Evolutionary conservation across 2,329 filamentous ascomycete species (phyloP), one percentile per base, ranked within the genome.

Genomic region (Neopestalotiopsis sp.): DNA sequence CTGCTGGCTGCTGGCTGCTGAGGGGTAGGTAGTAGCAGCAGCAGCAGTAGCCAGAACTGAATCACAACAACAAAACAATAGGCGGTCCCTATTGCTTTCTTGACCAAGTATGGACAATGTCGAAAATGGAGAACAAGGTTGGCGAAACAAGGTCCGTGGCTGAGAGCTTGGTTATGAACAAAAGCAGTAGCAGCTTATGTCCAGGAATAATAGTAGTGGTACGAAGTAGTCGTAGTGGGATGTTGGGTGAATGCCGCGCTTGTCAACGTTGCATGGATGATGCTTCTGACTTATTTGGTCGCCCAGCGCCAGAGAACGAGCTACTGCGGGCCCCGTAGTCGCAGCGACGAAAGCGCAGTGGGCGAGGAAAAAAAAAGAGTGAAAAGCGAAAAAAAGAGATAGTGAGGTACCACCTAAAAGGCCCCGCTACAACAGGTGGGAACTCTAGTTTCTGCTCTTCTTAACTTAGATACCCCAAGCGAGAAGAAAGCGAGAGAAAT

Each of bases 191-290:
- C 14, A 49, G n/a, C n/a, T 28, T 20, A 34, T 38, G 28, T 34
- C n/a, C 32, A n/a, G 57, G 30, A 7, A 24, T 34, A 34, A 17
- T 30, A 28, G 24, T 34, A 34, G 24, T 14, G 57, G 24, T 28
- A 28, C 24, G 24, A 28, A 28, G 24, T 61, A 61, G 57, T 17
- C 5, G 57, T n/a, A 30, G 28, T 17, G 24, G 13, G 24, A 9
- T 30, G 20, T 61, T 14, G 57, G 14, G 32, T 34, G 57, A 53
- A 53, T 49, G 42, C 63, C 63, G 49, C n/a, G n/a, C n/a, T 40
- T 24, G 24, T 57, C 40, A 56, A 66, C 45, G 63, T 64, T 64
- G 61, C 61, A 64, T 64, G 61, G 61, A 64, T 64, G 61, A 64
- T 64, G 61, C 61, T 45, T 38, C 61, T 64, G 38, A 30, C 61